These are phyloP conservation scores for Trichoderma reesei DNA, from an alignment of 495 filamentous ascomycete species.

Conservation along the genomic window DNA sequence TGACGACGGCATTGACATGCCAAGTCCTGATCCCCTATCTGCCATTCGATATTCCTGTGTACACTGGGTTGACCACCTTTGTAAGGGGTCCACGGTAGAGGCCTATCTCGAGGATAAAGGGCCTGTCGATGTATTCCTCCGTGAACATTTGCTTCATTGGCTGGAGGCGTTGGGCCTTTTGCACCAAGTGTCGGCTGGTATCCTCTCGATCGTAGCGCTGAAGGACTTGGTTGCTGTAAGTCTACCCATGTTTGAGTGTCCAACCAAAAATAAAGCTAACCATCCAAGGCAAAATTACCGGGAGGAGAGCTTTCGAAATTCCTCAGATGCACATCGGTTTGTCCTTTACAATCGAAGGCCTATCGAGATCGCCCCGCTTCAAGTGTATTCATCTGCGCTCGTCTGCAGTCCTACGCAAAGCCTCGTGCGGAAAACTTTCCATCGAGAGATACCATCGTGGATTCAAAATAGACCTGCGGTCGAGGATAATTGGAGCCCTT, in stretches of 20 bases:
- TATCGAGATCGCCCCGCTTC: constrained; percentile 16
- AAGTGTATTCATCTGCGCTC: constrained; percentile 17
- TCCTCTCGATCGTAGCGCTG: constrained; percentile 9
- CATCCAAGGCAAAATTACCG: background rate
- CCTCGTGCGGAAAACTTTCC: constrained; percentile 8
- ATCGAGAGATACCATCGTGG: constrained; percentile 9
- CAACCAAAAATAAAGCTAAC: background rate
- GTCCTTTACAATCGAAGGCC: constrained; percentile 11
- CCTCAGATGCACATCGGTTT: constrained; percentile 16
- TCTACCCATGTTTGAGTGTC: background rate
- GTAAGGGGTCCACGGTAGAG: background rate
- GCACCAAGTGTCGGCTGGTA: background rate
- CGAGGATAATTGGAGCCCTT: constrained; percentile 11
- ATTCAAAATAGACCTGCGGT: background rate
- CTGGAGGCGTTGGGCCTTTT: constrained; percentile 3
- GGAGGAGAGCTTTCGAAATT: background rate
- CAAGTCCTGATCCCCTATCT: background rate
- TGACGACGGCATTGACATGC: constrained; percentile 2
- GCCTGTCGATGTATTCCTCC: background rate
- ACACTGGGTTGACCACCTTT: background rate
- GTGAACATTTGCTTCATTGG: constrained; percentile 5
- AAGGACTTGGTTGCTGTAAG: background rate
- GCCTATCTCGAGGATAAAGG: background rate
- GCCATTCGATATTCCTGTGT: constrained; percentile 3
- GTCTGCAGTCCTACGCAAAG: constrained; percentile 14